Conservation (phyloP, 306 rosid species). For the Fagus sylvatica region DNA sequence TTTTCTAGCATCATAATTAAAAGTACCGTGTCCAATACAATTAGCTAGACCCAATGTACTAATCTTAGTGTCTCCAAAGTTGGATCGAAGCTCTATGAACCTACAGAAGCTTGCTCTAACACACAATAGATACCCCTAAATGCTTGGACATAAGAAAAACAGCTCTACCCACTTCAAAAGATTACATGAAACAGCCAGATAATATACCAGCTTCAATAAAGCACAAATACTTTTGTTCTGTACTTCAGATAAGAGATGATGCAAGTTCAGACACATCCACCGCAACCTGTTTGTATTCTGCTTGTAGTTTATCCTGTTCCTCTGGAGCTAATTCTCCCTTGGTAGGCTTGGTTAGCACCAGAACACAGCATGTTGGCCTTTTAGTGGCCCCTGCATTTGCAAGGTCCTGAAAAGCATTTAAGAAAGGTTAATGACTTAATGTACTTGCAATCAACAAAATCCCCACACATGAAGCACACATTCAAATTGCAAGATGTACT, state of each 20-base stretch:
- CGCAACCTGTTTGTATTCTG: conserved; percentile 66
- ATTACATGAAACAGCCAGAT: background rate
- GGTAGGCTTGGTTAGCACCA: conserved; percentile 74
- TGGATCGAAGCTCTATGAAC: background rate
- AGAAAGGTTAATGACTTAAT: background rate
- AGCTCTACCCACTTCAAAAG: background rate
- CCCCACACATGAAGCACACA: background rate
- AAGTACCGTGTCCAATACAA: background rate
- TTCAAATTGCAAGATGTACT: too few relatives aligned
- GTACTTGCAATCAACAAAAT: background rate
- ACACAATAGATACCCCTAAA: background rate
- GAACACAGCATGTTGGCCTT: conserved; percentile 97
- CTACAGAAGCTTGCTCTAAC: background rate
- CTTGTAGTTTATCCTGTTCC: conserved; percentile 72
- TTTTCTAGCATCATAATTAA: background rate
- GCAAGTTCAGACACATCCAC: conserved; percentile 58
- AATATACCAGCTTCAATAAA: background rate
- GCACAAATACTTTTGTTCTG: background rate
- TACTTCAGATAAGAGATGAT: conserved; percentile 59
- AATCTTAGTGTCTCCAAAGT: background rate
- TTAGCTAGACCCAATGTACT: background rate
- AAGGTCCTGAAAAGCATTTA: conserved; percentile 60
- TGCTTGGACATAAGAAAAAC: background rate
- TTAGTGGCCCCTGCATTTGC: conserved; percentile 92
- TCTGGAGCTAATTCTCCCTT: conserved; percentile 70